These are phyloP conservation scores for Monilinia polystroma DNA, from an alignment of 2,329 filamentous ascomycete species.

Conservation along the genomic window DNA sequence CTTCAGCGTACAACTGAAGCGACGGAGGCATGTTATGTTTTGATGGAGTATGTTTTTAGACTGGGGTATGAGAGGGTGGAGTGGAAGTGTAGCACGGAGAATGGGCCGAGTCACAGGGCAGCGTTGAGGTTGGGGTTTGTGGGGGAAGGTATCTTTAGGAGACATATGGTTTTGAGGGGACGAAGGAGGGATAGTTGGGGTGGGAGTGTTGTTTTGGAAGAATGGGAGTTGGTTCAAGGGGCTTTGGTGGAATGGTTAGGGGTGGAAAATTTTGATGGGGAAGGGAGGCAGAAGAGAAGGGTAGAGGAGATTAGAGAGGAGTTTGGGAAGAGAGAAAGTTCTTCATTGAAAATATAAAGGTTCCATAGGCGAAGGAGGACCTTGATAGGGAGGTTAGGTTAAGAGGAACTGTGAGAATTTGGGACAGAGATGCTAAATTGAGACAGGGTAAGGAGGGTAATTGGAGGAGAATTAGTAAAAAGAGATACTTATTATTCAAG, in stretches of 20 bases:
- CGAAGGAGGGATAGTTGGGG: conserved; percentile 58
- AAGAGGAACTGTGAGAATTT: too few relatives aligned
- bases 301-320: conserved; percentile 40
- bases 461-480: background rate
- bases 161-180: conserved; percentile 60
- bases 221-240: conserved; percentile 51
- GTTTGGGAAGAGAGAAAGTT: background rate
- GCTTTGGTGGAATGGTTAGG: conserved; percentile 56
- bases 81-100: conserved; percentile 63
- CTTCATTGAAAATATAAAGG: background rate
- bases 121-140: conserved; percentile 58
- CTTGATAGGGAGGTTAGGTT: background rate
- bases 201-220: conserved; percentile 57
- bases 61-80: conserved; percentile 58
- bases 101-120: conserved; percentile 53
- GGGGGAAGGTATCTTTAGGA: conserved; percentile 59
- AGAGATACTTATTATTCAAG: background rate
- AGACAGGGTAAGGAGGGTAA: background rate
- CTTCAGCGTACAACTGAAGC: conserved; percentile 55
- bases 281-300: conserved; percentile 51
- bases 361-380: background rate
- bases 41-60: conserved; percentile 53
- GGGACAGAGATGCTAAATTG: too few relatives aligned
- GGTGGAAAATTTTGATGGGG: conserved; percentile 43
- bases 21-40: conserved; percentile 58